Base-by-base conservation (phyloP, 2,329 filamentous ascomycete species). In the Aschersonia sp. region DNA sequence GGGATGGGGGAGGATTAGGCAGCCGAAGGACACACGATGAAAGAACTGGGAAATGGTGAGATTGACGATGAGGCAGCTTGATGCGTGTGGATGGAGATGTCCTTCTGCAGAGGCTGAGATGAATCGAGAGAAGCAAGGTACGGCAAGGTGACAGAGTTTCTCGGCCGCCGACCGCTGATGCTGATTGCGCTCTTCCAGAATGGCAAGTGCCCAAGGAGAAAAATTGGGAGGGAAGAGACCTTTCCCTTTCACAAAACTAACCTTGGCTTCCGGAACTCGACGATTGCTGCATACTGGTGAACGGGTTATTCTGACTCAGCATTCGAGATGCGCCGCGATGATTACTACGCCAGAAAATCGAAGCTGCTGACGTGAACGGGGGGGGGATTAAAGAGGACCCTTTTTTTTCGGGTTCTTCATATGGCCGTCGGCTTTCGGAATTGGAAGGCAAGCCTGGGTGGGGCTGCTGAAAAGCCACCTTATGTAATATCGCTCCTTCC, bases 341-440 rank as follows among this genome's bases (percentile, higher is more conserved):
- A 55, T 53, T 47, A 51, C 49, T 54, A 54, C 53, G 53, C 51
- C 50, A 52, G 50, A 51, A 47, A 7, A 30, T 48, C 47, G 49
- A 50, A 48, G 45, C 44, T 55, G 53, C 53, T 55, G 53, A 55
- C 53, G 47, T 55, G 53, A 51, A 51, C 49, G 14, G 42, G 42
- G 49, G 46, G 47, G 46, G 49, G 53, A 51, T 47, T 44, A 53
- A 52, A 48, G 46, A 52, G 50, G 49, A 49, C 43, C 46, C 42
- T 8, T 32, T 22, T 46, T 10, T 8, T 7, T 14, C 41, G 8
- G 41, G 9, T n/a, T 42, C 9, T n/a, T 8, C 41, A n/a, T 11
- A 7, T 11, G 9, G 7, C 12, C 41, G 12, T 42, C 41, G 41
- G 41, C 41, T 11, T 42, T 14, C 41, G 41, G 33, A 37, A 22